Evolutionary conservation across 2,329 filamentous ascomycete species (phyloP), one percentile per base, ranked within the genome.

Genomic region (Colletotrichum spinosum): DNA sequence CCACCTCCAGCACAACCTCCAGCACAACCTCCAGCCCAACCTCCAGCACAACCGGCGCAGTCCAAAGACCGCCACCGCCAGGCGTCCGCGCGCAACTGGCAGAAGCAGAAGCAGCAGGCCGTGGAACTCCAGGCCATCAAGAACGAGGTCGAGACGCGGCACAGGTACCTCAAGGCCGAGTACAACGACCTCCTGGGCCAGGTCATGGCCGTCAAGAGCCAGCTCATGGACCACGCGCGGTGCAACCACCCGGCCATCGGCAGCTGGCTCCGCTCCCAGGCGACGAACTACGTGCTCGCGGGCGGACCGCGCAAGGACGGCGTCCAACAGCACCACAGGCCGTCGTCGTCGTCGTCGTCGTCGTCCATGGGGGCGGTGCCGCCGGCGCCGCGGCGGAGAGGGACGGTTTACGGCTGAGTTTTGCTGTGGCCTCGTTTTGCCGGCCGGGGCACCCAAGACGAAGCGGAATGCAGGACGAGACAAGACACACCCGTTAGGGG

Each of bases 51-150:
- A 38, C 11, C 45, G 39, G 13, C 45, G 6, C 25, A 33, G 10
- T 35, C 17, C 1, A 55, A 61, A 3, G 52, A 67, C 8, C 65
- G 61, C 6, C 65, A 67, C 10, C 57, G 65, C 8, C 55, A 45
- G 8, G 56, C 65, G 3, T 67, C 65, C 11, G 65, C 65, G 12
- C 60, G 61, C 8, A 67, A 60, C n/a, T 67, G 61, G 60, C 61
- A 51, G 42, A 65, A 60, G 49, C 60, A 65, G 33, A 67, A 67
- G 34, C 48, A 60, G 4, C 55, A 55, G 7, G 51, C 34, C 3
- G 52, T 46, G 7, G 61, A 65, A 12, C 52, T 67, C 11, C 37
- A 67, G 35, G 44, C 42, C 4, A 46, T 49, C 12, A 60, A 54
- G 38, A 6, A n/a, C 6, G 11, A 42, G 4, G 60, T 41, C 13